Evolutionary conservation across 108 stramenopile species (phyloP).

Genomic region (Nitzschia sp.): DNA sequence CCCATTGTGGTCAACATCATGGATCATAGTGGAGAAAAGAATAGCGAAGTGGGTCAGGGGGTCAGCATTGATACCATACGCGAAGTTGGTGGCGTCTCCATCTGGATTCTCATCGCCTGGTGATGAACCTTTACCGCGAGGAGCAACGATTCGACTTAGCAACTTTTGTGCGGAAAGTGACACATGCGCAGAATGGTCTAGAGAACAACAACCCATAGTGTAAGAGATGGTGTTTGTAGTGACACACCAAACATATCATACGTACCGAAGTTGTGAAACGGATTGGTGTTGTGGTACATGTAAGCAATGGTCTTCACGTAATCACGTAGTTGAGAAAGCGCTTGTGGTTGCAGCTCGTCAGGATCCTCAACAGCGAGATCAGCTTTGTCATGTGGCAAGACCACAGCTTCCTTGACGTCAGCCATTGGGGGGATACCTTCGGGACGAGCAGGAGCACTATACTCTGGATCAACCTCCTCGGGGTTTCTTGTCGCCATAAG

Average conservation of each 20-base stretch:
- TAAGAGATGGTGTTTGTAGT: too few relatives aligned
- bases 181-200: slow-evolving; percentile 17
- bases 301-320: slow-evolving; percentile 29
- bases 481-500: neutral
- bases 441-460: neutral
- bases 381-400: slow-evolving; percentile 27
- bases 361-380: neutral
- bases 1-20: slow-evolving; percentile 53
- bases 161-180: slow-evolving; percentile 28
- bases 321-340: slow-evolving; percentile 19
- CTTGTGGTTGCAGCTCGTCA: slow-evolving; percentile 7
- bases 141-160: slow-evolving; percentile 26
- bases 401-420: slow-evolving; percentile 38
- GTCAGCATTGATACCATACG: slow-evolving; percentile 46
- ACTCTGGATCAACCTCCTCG: neutral
- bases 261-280: slow-evolving; percentile 35
- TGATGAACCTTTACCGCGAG: neutral
- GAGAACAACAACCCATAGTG: too few relatives aligned
- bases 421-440: slow-evolving; percentile 6
- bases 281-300: slow-evolving; percentile 29
- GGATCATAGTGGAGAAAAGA: slow-evolving; percentile 50
- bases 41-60: slow-evolving; percentile 50
- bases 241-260: neutral
- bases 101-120: slow-evolving; percentile 1
- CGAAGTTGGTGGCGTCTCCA: neutral